Conservation (phyloP, 805 yeast genomes). For the Yarrowia sp. region DNA sequence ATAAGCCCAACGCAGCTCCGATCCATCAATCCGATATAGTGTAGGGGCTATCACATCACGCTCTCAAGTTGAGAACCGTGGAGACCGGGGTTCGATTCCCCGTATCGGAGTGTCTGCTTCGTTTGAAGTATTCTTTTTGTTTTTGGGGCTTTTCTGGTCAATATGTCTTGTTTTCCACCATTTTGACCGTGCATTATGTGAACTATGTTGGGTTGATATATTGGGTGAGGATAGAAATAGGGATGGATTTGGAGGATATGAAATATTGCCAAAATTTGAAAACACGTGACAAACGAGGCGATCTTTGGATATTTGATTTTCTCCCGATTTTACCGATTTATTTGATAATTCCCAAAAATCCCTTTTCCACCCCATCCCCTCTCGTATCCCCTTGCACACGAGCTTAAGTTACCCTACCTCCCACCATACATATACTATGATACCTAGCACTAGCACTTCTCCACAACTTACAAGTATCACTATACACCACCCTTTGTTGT, state of each 20-base stretch:
- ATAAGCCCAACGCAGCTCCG: neutral
- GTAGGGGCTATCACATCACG: slow-evolving; percentile 26
- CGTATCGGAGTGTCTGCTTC: slow-evolving; percentile 8
- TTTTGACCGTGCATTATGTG: too few species aligned
- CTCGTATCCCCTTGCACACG: neutral
- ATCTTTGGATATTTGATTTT: too few species aligned
- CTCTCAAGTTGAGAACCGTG: slow-evolving; percentile 22
- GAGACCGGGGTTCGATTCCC: slow-evolving; percentile 26
- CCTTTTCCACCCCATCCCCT: too few species aligned
- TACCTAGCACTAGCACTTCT: too few species aligned
- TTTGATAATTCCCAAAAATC: too few species aligned
- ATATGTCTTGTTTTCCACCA: neutral
- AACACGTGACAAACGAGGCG: too few species aligned
- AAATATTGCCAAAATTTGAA: too few species aligned
- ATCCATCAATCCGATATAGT: slow-evolving; percentile 1
- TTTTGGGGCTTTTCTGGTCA: neutral
- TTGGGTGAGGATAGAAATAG: too few species aligned
- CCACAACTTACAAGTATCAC: neutral
- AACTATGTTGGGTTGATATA: too few species aligned
- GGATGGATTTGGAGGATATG: too few species aligned
- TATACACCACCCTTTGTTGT: neutral
- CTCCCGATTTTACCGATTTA: too few species aligned
- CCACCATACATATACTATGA: too few species aligned
- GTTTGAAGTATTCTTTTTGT: neutral
- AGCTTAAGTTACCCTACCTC: neutral